Percentiles rank a stretch among this genome's conserved stretches.
phyloP scores from a whole-genome alignment of 2,329 filamentous ascomycete genomes.

The Diaporthe velutina region DNA sequence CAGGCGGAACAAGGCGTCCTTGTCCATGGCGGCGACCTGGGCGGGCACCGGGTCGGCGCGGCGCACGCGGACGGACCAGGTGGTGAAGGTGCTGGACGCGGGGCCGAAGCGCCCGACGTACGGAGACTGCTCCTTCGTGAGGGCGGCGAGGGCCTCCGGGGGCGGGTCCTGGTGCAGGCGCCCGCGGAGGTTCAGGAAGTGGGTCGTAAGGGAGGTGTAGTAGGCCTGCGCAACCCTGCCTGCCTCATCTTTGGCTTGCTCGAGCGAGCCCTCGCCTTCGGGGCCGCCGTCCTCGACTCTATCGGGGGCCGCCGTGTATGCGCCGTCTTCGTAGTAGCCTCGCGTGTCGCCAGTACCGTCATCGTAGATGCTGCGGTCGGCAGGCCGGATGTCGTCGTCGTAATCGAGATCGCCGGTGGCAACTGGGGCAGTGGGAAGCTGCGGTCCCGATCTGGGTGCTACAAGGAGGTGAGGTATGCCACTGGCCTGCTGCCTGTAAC shows the following conservation, averaged over 20 bases:
- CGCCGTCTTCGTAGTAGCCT: conserved; percentile 82
- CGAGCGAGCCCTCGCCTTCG: conserved; percentile 45
- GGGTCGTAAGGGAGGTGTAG: conserved; percentile 73
- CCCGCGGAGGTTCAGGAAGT: conserved; percentile 75
- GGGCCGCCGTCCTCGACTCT: conserved; percentile 45
- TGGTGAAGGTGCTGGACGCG: conserved; percentile 60
- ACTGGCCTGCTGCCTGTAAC: conserved; percentile 78
- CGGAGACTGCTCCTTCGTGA: conserved; percentile 52
- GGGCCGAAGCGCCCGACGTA: conserved; percentile 67
- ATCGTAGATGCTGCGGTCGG: conserved; percentile 61
- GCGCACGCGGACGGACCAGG: conserved; percentile 66
- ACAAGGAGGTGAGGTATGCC: conserved; percentile 79
- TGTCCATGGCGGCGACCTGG: conserved; percentile 75
- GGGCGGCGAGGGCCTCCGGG: conserved; percentile 60
- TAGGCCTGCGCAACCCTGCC: conserved; percentile 72
- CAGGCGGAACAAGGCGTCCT: conserved; percentile 74
- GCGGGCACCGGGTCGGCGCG: conserved; percentile 68
- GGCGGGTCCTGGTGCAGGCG: conserved; percentile 71
- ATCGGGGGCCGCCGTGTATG: conserved; percentile 76
- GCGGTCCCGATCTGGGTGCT: conserved; percentile 69
- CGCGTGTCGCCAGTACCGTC: conserved; percentile 64
- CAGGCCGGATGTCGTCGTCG: conserved; percentile 46
- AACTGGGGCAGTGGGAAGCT: conserved; percentile 57
- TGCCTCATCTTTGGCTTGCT: conserved; percentile 46
- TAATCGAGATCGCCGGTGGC: conserved; percentile 45